Evolutionary conservation across 2,329 filamentous ascomycete species (phyloP).

Genomic region (Colletotrichum incanum): DNA sequence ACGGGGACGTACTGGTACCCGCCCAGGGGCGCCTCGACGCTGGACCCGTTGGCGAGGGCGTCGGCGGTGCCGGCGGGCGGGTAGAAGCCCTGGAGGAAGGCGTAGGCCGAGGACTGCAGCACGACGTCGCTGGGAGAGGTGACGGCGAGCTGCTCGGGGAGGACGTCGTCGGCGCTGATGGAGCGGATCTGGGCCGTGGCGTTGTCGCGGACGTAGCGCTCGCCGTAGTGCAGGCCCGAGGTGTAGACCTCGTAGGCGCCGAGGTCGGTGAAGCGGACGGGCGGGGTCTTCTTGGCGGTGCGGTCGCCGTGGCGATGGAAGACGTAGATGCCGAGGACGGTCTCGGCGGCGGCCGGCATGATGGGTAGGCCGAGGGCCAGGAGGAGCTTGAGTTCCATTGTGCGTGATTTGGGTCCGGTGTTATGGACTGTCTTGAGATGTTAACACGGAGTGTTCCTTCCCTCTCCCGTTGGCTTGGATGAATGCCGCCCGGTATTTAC

Average conservation of each 20-base stretch:
- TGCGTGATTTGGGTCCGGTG: slow-evolving; percentile 13
- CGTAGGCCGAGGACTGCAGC: slow-evolving; percentile 83
- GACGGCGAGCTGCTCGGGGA: slow-evolving; percentile 79
- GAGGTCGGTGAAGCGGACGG: slow-evolving; percentile 82
- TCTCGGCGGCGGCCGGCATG: slow-evolving; percentile 69
- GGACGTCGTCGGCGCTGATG: slow-evolving; percentile 77
- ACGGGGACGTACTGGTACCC: slow-evolving; percentile 91
- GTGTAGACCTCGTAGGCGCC: slow-evolving; percentile 83
- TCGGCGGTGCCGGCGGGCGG: slow-evolving; percentile 78
- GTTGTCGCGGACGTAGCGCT: slow-evolving; percentile 78
- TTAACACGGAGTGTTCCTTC: neutral
- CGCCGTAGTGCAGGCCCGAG: slow-evolving; percentile 82
- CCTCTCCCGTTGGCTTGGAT: neutral
- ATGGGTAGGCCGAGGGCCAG: slow-evolving; percentile 49
- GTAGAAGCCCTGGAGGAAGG: slow-evolving; percentile 89
- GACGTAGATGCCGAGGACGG: slow-evolving; percentile 85
- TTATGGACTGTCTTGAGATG: slow-evolving; percentile 1
- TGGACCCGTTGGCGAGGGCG: slow-evolving; percentile 79
- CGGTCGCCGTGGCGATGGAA: slow-evolving; percentile 94
- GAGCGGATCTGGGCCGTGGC: slow-evolving; percentile 74
- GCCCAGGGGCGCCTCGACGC: slow-evolving; percentile 76
- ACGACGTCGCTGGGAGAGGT: slow-evolving; percentile 83
- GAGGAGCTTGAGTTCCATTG: slow-evolving; percentile 59
- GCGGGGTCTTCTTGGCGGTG: slow-evolving; percentile 81
- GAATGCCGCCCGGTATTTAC: neutral